Evolutionary conservation across 345 rosid genomes (phyloP).

Genomic region (Ailanthus altissimus): DNA sequence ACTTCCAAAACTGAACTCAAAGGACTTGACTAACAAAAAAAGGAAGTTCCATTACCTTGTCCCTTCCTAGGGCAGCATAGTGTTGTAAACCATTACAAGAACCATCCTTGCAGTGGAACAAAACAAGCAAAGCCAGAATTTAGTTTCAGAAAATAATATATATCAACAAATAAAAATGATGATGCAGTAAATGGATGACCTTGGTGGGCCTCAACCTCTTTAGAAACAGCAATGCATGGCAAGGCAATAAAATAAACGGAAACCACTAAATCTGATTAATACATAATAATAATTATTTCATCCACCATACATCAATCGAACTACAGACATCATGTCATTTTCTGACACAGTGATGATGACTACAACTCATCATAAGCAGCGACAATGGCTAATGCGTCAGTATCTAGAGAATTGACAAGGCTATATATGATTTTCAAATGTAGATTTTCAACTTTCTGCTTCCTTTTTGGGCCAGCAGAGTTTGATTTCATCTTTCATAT

Average conservation of each 20-base stretch:
- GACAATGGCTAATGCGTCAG: not conserved
- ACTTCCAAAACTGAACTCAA: not conserved
- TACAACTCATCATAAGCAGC: not conserved
- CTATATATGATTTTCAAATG: not conserved
- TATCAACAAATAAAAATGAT: conserved; percentile 8
- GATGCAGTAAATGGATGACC: not conserved
- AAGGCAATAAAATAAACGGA: not conserved
- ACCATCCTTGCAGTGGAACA: conserved; percentile 73
- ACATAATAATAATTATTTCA: not conserved
- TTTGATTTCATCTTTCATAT: not conserved
- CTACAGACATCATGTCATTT: not conserved
- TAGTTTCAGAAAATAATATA: not conserved
- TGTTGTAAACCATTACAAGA: conserved; percentile 99
- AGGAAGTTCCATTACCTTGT: conserved; percentile 61
- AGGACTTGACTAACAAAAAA: conserved; percentile 14
- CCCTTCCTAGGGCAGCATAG: conserved; percentile 99
- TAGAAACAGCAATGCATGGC: not conserved
- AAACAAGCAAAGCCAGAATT: conserved; percentile 21
- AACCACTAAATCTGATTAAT: not conserved
- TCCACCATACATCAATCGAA: not conserved
- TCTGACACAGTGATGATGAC: not conserved
- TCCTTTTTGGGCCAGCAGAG: no score
- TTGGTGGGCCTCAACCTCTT: not conserved
- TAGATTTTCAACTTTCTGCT: conserved; percentile 14
- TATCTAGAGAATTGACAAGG: not conserved